Percentiles rank a stretch among this genome's conserved stretches.
These are phyloP conservation scores for Ophiostoma perfectum DNA, from an alignment of 2,329 filamentous ascomycete species.

Conservation along the genomic window DNA sequence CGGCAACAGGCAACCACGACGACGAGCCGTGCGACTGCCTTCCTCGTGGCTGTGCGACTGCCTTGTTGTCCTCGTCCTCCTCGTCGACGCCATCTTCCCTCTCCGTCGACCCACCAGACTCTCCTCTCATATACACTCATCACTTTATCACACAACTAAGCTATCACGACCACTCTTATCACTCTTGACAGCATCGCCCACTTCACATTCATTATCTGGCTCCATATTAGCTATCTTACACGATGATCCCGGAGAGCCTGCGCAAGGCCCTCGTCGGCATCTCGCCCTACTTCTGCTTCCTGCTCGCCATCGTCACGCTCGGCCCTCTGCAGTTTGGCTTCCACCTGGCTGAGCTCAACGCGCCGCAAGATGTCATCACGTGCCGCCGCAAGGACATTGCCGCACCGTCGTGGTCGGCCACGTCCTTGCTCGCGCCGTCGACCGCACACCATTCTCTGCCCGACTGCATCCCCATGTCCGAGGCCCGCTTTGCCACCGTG, in stretches of 20 bases:
- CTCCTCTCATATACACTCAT: no score
- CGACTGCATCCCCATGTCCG: slow-evolving; percentile 83
- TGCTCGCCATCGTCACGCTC: slow-evolving; percentile 71
- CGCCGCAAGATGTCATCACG: slow-evolving; percentile 87
- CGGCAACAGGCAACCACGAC: neutral
- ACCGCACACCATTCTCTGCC: slow-evolving; percentile 41
- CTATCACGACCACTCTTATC: neutral
- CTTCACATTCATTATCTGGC: neutral
- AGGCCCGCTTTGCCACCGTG: slow-evolving; percentile 75
- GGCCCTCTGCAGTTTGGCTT: slow-evolving; percentile 93
- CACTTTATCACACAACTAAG: no score
- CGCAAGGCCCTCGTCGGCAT: slow-evolving; percentile 42
- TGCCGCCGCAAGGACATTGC: slow-evolving; percentile 55
- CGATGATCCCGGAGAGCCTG: slow-evolving; percentile 35
- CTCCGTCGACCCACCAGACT: no score
- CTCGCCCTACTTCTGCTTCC: slow-evolving; percentile 70
- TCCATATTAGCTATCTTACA: no score
- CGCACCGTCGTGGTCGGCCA: slow-evolving; percentile 20
- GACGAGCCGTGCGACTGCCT: neutral
- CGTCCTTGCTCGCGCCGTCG: slow-evolving; percentile 28
- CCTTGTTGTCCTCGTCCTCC: neutral
- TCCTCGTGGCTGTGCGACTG: neutral
- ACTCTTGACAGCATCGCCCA: no score
- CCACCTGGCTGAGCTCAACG: slow-evolving; percentile 90
- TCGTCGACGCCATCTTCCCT: no score